phyloP scores from a whole-genome alignment of 78 protist species.

The Dictyostelium purpureum region DNA sequence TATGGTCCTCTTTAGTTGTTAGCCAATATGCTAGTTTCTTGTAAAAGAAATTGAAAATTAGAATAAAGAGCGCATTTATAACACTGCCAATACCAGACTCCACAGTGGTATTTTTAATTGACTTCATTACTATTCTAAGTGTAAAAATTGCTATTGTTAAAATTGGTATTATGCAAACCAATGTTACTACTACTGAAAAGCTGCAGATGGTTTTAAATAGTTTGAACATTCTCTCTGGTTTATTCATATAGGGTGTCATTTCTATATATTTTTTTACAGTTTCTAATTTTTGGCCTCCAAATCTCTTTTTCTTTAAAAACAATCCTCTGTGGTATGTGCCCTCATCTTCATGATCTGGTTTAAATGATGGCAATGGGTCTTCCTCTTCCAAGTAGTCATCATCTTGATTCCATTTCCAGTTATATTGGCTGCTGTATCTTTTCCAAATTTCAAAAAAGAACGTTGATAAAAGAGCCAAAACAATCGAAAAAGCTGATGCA shows the following conservation, averaged over 20 bases:
- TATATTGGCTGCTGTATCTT: background rate
- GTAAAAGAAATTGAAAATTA: conserved; percentile 23
- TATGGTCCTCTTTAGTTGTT: conserved; percentile 18
- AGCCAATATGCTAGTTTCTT: background rate
- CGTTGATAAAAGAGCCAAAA: conserved; percentile 23
- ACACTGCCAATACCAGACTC: conserved; percentile 14
- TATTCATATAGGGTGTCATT: background rate
- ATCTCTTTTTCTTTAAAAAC: background rate
- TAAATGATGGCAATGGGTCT: background rate
- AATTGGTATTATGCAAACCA: background rate
- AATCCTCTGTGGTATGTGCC: conserved; percentile 17
- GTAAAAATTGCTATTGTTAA: conserved; percentile 17
- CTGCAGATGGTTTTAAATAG: background rate
- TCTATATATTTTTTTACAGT: background rate
- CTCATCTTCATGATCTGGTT: background rate
- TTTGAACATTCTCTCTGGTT: background rate
- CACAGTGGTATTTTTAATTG: background rate
- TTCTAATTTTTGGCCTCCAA: background rate
- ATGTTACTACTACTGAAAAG: background rate
- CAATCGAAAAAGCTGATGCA: conserved; percentile 5
- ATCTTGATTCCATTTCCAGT: conserved; percentile 54
- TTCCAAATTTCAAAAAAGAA: conserved; percentile 59
- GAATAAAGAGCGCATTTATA: conserved; percentile 12
- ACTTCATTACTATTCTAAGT: background rate
- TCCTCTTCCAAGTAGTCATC: conserved; percentile 16